Conservation (phyloP, 106 monocot species). For the Gastrodia elata region DNA sequence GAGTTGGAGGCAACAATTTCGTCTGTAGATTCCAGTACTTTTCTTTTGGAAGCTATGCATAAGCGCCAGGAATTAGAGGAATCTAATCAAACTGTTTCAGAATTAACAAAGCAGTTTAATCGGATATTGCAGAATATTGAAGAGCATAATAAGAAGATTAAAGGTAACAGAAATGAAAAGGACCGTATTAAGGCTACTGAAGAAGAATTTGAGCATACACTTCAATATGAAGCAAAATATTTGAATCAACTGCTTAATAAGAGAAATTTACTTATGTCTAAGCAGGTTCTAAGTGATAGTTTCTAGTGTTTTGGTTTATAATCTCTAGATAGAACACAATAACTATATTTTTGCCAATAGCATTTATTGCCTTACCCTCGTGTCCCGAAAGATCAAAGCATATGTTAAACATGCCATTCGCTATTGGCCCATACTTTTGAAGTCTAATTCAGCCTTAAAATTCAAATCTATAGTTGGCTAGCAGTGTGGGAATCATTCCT, state of each 20-base stretch:
- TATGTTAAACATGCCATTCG: too few relatives aligned
- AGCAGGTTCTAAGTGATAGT: too few relatives aligned
- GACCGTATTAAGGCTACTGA: slow-evolving; percentile 59
- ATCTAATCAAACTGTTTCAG: slow-evolving; percentile 45
- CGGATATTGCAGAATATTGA: slow-evolving; percentile 46
- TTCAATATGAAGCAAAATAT: slow-evolving; percentile 86
- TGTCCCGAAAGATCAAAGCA: too few relatives aligned
- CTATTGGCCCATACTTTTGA: too few relatives aligned
- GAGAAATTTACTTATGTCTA: slow-evolving; percentile 63
- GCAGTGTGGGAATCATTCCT: too few relatives aligned
- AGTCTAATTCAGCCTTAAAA: too few relatives aligned
- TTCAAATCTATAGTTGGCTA: too few relatives aligned
- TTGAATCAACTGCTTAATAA: slow-evolving; percentile 72
- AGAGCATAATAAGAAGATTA: slow-evolving; percentile 33
- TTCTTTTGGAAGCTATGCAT: slow-evolving; percentile 42
- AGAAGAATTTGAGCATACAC: slow-evolving; percentile 54
- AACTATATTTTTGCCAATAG: too few relatives aligned
- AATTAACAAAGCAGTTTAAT: slow-evolving; percentile 67
- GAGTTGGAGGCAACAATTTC: slow-evolving; percentile 71
- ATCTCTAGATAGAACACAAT: too few relatives aligned
- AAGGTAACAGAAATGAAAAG: slow-evolving; percentile 38
- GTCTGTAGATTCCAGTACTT: slow-evolving; percentile 54
- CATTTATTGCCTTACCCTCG: too few relatives aligned
- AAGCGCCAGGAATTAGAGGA: slow-evolving; percentile 61
- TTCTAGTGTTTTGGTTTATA: too few relatives aligned